Evolutionary conservation across 306 rosid species (phyloP).

Genomic region (Cyclanthera cordifolia): DNA sequence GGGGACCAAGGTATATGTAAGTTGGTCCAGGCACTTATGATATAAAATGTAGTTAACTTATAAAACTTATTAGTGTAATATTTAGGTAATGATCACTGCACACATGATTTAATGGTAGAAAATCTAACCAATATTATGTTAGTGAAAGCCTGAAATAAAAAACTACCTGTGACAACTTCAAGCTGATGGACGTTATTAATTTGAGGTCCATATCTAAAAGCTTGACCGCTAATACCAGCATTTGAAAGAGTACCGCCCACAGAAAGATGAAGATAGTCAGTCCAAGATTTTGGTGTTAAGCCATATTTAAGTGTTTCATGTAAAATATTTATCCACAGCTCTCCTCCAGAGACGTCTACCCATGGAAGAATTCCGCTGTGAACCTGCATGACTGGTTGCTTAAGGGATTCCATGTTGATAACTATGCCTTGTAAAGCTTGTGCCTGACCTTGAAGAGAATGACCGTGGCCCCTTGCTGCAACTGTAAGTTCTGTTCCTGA

Average conservation of each 20-base stretch:
- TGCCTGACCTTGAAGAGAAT: conserved; percentile 76
- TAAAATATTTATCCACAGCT: conserved; percentile 83
- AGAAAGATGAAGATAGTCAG: conserved; percentile 86
- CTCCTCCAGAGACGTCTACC: conserved; percentile 80
- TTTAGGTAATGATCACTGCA: not conserved
- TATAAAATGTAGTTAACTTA: not conserved
- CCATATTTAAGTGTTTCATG: conserved; percentile 74
- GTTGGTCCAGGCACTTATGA: too few relatives aligned
- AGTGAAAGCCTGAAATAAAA: not conserved
- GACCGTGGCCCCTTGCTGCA: conserved; percentile 92
- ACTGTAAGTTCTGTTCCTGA: conserved; percentile 47
- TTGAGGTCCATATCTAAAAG: conserved; percentile 88
- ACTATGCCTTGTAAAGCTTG: conserved; percentile 65
- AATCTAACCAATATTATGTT: not conserved
- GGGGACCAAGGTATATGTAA: too few relatives aligned
- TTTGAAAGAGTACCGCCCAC: conserved; percentile 91
- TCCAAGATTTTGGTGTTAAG: conserved; percentile 89
- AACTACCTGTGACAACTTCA: conserved; percentile 75
- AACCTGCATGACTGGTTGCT: conserved; percentile 39
- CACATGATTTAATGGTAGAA: not conserved
- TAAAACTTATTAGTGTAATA: not conserved
- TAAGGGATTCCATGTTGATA: conserved; percentile 66
- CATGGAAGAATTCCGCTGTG: conserved; percentile 39
- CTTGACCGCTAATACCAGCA: conserved; percentile 92
- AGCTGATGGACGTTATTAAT: conserved; percentile 63